Conservation (phyloP, 345 rosid genomes). For the Geranium brycei region DNA sequence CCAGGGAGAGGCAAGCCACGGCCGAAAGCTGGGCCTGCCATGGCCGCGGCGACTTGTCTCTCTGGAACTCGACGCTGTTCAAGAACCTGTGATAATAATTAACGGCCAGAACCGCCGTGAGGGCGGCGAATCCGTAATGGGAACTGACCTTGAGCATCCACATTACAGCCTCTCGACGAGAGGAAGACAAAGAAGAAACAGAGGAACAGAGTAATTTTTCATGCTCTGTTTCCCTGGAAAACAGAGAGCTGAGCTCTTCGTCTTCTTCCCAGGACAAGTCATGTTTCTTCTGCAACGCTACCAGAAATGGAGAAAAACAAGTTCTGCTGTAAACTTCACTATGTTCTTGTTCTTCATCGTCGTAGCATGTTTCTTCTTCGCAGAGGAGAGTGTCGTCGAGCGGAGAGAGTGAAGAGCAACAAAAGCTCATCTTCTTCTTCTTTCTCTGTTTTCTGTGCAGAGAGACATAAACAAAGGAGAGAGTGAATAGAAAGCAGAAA, state of each 20-base stretch:
- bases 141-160: slow-evolving; percentile 69
- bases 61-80: slow-evolving; percentile 26
- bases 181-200: not conserved
- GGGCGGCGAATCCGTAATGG: slow-evolving; percentile 51
- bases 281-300: not conserved
- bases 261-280: not conserved
- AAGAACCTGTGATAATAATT: slow-evolving; percentile 79
- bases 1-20: slow-evolving; percentile 76
- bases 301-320: no score
- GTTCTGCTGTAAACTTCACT: not conserved
- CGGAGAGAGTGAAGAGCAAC: not conserved
- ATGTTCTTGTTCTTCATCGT: not conserved
- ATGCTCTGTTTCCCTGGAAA: not conserved
- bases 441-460: no score
- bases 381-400: not conserved
- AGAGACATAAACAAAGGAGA: not conserved
- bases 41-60: slow-evolving; percentile 35
- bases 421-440: not conserved
- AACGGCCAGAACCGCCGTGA: slow-evolving; percentile 63
- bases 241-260: not conserved
- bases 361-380: not conserved
- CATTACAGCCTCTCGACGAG: slow-evolving; percentile 29
- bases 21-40: slow-evolving; percentile 89
- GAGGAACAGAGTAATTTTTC: not conserved
- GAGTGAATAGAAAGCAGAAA: not conserved